Evolutionary conservation across 164 flowering plant species (phyloP), one percentile per base, ranked within the genome.

Genomic region (Santalum album): DNA sequence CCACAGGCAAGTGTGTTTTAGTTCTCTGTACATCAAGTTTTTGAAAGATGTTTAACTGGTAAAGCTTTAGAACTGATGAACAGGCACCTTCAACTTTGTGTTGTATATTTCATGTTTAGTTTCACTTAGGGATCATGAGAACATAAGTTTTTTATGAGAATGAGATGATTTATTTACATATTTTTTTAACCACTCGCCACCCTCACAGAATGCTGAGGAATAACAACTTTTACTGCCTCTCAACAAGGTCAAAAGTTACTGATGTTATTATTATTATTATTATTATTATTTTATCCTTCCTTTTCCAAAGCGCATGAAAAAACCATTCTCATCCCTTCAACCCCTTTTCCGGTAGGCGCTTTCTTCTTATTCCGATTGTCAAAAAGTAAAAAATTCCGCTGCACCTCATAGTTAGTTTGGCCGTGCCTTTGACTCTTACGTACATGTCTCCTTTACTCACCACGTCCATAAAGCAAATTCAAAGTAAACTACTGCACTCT

Each of bases 1-100:
- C 87, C 90, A 18, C 94, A 85, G 92, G 94, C 68, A 77, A 76
- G 79, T 45, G 14, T 38, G 4, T 29, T 29, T 29, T 29, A 9
- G 34, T 9, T 29, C 9, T 29, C 4, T 29, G 34, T 29, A 29
- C n/a, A n/a, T n/a, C n/a, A n/a, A n/a, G n/a, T n/a, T n/a, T n/a
- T n/a, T n/a, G n/a, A n/a, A n/a, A n/a, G n/a, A n/a, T n/a, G n/a
- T n/a, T n/a, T n/a, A n/a, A n/a, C n/a, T n/a, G n/a, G n/a, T n/a
- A n/a, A n/a, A n/a, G n/a, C n/a, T n/a, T n/a, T n/a, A n/a, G n/a
- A n/a, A n/a, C n/a, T n/a, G n/a, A n/a, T n/a, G n/a, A n/a, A n/a
- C n/a, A n/a, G n/a, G n/a, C n/a, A n/a, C n/a, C n/a, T n/a, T n/a
- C n/a, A n/a, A n/a, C n/a, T n/a, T n/a, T n/a, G n/a, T n/a, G n/a